Conservation (phyloP, 495 filamentous ascomycete species). For the Hyphodiscus hymeniophilus region DNA sequence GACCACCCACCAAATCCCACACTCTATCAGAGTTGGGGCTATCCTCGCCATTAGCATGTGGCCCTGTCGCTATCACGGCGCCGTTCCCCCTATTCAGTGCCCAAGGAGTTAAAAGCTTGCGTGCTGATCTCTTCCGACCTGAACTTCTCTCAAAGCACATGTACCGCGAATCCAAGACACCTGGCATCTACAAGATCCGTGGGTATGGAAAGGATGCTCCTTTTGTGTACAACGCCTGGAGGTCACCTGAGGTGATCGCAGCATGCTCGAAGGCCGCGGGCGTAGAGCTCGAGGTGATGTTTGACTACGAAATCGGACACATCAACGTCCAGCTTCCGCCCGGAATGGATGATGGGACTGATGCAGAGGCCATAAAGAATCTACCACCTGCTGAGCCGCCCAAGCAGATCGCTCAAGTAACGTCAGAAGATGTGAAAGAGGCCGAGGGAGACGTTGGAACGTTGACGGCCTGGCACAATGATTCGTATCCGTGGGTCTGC, state of each 20-base stretch:
- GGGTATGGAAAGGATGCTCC: not conserved
- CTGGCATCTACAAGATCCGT: not conserved
- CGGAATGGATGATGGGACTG: not conserved
- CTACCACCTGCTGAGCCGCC: not conserved
- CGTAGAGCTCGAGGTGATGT: not conserved
- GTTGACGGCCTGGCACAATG: constrained; percentile 2
- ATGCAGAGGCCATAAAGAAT: not conserved
- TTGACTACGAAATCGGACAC: constrained; percentile 6
- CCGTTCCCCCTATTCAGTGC: constrained; percentile 6
- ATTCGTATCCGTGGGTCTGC: constrained; percentile 1
- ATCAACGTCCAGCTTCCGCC: constrained; percentile 4
- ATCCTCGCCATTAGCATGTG: not conserved
- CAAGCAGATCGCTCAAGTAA: not conserved
- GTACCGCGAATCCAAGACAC: not conserved
- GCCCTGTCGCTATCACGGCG: not conserved
- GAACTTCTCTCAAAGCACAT: not conserved
- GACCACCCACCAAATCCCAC: not conserved
- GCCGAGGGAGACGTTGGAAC: not conserved
- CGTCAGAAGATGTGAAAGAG: not conserved
- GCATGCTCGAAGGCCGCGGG: not conserved
- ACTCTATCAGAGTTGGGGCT: constrained; percentile 1
- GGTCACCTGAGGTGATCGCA: not conserved
- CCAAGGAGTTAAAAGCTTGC: constrained; percentile 1
- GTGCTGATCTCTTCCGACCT: not conserved
- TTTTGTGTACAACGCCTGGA: not conserved